Percentiles rank a stretch among this genome's conserved stretches.
phyloP scores from a whole-genome alignment of 495 filamentous ascomycete genomes.

The Penicillium macrosclerotiorum region DNA sequence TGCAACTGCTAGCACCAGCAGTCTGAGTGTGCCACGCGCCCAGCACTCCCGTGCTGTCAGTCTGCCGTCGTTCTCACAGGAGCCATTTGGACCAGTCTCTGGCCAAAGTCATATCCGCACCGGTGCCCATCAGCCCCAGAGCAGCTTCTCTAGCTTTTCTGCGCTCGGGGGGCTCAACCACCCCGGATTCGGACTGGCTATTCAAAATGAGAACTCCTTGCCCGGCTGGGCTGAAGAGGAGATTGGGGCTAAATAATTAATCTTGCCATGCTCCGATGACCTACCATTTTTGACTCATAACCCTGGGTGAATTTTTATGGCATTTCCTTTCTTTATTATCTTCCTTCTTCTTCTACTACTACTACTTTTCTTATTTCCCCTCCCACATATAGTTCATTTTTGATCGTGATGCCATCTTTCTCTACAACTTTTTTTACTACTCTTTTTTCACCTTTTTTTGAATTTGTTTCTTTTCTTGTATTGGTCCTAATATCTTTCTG shows the following conservation, averaged over 20 bases:
- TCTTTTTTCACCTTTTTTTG: conserved; percentile 4
- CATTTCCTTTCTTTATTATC: conserved; percentile 27
- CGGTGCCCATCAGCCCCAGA: conserved; percentile 51
- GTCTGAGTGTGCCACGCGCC: conserved; percentile 55
- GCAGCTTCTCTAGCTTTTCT: conserved; percentile 57
- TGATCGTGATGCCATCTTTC: conserved; percentile 19
- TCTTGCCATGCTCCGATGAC: neutral
- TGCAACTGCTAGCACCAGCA: conserved; percentile 65
- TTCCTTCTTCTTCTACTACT: conserved; percentile 9
- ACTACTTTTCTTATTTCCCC: conserved; percentile 14
- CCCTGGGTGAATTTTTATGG: conserved; percentile 21
- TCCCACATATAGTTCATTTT: conserved; percentile 14
- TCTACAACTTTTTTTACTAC: conserved; percentile 10
- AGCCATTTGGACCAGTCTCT: conserved; percentile 50
- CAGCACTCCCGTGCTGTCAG: conserved; percentile 84
- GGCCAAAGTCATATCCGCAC: conserved; percentile 43
- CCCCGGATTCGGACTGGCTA: conserved; percentile 59
- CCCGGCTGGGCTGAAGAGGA: conserved; percentile 68
- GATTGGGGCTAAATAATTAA: conserved; percentile 52
- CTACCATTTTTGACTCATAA: conserved; percentile 26
- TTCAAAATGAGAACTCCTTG: conserved; percentile 62
- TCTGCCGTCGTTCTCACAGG: conserved; percentile 70
- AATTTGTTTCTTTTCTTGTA: conserved; percentile 30
- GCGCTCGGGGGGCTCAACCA: conserved; percentile 57
- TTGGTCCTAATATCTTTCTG: conserved; percentile 31